Evolutionary conservation across 176 grass and related monocot genomes (phyloP).

Genomic region (Phoenix roebelenii): DNA sequence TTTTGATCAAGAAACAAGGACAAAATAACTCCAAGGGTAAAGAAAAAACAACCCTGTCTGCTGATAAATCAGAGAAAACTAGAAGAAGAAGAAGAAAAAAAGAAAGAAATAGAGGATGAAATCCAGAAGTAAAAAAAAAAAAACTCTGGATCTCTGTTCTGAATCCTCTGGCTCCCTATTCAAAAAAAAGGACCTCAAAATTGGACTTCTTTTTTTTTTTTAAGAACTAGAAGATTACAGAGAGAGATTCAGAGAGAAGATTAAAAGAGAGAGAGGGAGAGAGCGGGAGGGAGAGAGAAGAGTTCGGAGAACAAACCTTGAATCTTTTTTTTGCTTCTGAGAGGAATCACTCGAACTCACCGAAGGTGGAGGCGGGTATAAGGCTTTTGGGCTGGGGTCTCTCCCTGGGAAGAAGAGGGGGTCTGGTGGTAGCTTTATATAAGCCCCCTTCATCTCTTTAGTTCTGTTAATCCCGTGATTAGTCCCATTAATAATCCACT

Average conservation of each 20-base stretch:
- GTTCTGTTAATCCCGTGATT: too few relatives aligned
- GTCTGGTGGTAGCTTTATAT: not conserved
- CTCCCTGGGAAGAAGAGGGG: not conserved
- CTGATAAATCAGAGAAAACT: not conserved
- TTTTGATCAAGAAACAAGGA: not conserved
- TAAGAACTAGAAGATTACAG: constrained; percentile 8
- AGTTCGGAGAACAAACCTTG: not conserved
- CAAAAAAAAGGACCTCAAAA: not conserved
- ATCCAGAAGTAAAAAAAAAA: not conserved
- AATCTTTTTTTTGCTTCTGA: not conserved
- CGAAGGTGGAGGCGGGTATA: not conserved
- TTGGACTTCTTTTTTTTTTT: not conserved
- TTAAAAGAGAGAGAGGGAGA: too few relatives aligned
- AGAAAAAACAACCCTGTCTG: constrained; percentile 13
- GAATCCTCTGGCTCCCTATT: not conserved
- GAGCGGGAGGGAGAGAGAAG: not conserved
- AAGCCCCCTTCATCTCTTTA: not conserved
- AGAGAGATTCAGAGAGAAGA: not conserved
- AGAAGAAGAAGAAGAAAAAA: not conserved
- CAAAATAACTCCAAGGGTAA: constrained; percentile 3
- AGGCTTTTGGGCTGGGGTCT: not conserved
- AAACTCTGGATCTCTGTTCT: constrained; percentile 8
- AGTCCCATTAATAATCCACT: too few relatives aligned
- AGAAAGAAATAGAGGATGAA: not conserved
- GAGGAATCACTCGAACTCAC: constrained; percentile 5